Evolutionary conservation across 2,329 filamentous ascomycete genomes (phyloP).

Genomic region (Pyrenophora graminea): DNA sequence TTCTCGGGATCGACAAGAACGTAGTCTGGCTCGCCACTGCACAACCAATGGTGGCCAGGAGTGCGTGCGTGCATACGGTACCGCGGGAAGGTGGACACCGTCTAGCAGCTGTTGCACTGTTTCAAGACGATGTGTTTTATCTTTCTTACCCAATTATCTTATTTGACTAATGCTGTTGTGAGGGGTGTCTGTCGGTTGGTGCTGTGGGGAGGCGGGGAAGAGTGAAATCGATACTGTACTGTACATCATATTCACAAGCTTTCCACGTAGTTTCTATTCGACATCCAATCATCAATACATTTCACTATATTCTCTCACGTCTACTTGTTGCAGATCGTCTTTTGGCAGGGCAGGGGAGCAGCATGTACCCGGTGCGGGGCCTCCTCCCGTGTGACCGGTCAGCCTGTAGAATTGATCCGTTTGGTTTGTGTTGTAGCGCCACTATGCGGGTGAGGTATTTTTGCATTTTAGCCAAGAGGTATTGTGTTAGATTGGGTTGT

Average conservation of each 20-base stretch:
- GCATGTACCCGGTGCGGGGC: conserved; percentile 6
- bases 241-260: not conserved
- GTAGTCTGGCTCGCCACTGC: conserved; percentile 3
- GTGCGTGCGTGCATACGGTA: not conserved
- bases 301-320: conserved; percentile 5
- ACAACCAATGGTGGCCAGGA: not conserved
- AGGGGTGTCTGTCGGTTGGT: conserved; percentile 3
- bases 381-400: conserved; percentile 10
- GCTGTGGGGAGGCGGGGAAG: not conserved
- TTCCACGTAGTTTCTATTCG: conserved; percentile 10
- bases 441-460: conserved; percentile 41
- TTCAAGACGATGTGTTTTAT: conserved; percentile 5
- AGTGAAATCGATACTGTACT: conserved; percentile 15
- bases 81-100: conserved; percentile 6
- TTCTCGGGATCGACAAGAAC: conserved; percentile 3
- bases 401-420: not conserved
- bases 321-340: not conserved
- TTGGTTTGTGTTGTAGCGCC: conserved; percentile 2
- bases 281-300: conserved; percentile 21
- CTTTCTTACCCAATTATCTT: conserved; percentile 25
- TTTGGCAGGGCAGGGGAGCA: not conserved
- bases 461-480: conserved; percentile 22
- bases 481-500: conserved; percentile 1
- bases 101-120: conserved; percentile 4
- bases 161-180: conserved; percentile 21